Base-by-base conservation (phyloP, 257 asterid species). In the Solanum paucissectum region DNA sequence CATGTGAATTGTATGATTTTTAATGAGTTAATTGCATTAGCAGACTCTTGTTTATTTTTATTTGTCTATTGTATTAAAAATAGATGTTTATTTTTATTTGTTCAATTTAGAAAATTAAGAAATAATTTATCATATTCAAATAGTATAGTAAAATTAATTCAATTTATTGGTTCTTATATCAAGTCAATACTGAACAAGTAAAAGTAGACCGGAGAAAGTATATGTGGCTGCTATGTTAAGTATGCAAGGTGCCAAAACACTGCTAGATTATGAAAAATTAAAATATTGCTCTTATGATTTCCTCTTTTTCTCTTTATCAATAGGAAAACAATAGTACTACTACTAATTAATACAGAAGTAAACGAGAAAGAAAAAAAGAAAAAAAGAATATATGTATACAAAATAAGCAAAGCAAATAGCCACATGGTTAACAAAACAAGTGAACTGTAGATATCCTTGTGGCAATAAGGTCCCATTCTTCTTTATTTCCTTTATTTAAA, bases 401-500 rank as follows among this genome's bases (percentile, higher is more conserved):
- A 40, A 79, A 46, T 5, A 46, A 44, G 66, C 83, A 75, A 69
- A 44, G 38, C 29, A 18, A 86, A 83, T 79, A 76, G 84, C 49
- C 90, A 86, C 87, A 87, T 42, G 91, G 72, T 85, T 87, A 75
- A 82, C 64, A 83, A 85, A 84, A 73, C 86, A 68, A 90, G 76
- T 75, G 68, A 75, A 88, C 83, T 87, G 91, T 79, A 88, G 87
- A 42, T 88, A 79, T 87, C 88, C 83, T 87, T 85, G 44, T 55
- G 82, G 58, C 52, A n/a, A 44, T 72, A 42, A 38, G 88, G 91
- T 69, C 89, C 85, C 88, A 88, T 88, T 33, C 83, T 84, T 36
- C 84, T 87, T 87, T 89, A 84, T 88, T 81, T 42, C 58, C 88
- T 73, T 88, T 87, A 85, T 89, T 86, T 86, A 83, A 91, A 89